Base-by-base conservation (phyloP, 2,329 filamentous ascomycete genomes). In the Penicillium decumbens region DNA sequence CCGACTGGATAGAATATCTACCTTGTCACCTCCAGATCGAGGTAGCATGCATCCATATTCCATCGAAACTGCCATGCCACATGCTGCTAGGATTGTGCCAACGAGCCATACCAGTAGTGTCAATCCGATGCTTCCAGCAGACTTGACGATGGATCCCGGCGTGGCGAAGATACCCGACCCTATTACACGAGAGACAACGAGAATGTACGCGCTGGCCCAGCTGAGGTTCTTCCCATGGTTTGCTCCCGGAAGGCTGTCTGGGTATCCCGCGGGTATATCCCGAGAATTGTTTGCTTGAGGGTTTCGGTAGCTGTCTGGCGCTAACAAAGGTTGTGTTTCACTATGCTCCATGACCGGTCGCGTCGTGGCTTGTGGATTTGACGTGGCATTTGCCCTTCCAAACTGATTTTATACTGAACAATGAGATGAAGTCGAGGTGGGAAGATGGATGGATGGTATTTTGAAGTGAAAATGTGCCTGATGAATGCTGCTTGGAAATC, bases 1-100 rank as follows among this genome's bases (percentile, higher is more conserved):
- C 1, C 80, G 73, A 33, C 12, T 28, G 20, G 40, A n/a, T 30
- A 23, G 5, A 10, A n/a, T n/a, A 28, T 46, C 43, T 24, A 86
- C 82, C 67, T 88, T 88, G 24, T 80, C 74, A 23, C 84, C 85
- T 6, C 85, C 85, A 0, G 81, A 85, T 0, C 83, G 75, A 13
- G 85, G 85, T 12, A 88, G 70, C 83, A 87, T 87, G 59, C 79
- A 84, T 0, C 85, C 85, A 58, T 81, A 85, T 61, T 89, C 85
- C 43, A 88, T 75, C 6, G 77, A 78, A 0, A 88, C 76, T 3
- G 77, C 77, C 2, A 88, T 70, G 0, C 81, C 82, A 44, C 79
- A 83, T 6, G 77, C 82, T 0, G 82, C 79, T 6, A 87, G 72
- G 1, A 82, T 57, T 0, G 82, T 81, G 1, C 84, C 85, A 0